Conservation (phyloP, 352 stramenopile genomes). For the Phytopythium kandeliae region DNA sequence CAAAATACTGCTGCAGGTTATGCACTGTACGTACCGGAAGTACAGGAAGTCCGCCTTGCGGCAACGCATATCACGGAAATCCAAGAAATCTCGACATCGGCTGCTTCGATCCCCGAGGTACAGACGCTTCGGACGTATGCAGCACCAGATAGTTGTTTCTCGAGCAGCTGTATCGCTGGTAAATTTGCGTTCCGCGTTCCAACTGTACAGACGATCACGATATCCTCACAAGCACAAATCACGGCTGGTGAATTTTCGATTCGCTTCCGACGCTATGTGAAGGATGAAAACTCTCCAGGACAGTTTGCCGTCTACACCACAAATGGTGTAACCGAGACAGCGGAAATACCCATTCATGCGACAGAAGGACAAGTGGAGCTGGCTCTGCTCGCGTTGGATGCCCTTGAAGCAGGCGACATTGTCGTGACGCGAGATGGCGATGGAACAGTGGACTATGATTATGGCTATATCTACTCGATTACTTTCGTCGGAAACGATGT, state of each 20-base stretch:
- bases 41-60: constrained; percentile 65
- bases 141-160: constrained; percentile 32
- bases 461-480: constrained; percentile 66
- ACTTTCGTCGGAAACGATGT: constrained; percentile 74
- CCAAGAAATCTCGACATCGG: constrained; percentile 56
- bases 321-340: constrained; percentile 9
- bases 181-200: constrained; percentile 61
- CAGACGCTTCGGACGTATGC: constrained; percentile 62
- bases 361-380: constrained; percentile 22
- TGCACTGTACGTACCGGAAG: constrained; percentile 46
- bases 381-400: constrained; percentile 25
- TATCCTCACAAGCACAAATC: constrained; percentile 47
- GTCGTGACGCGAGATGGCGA: constrained; percentile 74
- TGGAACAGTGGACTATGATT: constrained; percentile 40
- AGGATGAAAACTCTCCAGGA: constrained; percentile 14
- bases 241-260: constrained; percentile 43
- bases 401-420: constrained; percentile 38
- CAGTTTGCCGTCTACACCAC: constrained; percentile 21
- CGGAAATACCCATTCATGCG: constrained; percentile 34
- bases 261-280: constrained; percentile 27
- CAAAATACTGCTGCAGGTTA: constrained; percentile 51
- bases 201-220: constrained; percentile 66
- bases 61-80: constrained; percentile 65
- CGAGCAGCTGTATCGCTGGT: constrained; percentile 42
- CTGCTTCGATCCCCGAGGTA: constrained; percentile 60